Percentiles rank a stretch among this genome's conserved stretches.
Conservation (phyloP, 1,139 yeast species). For the Debaryomyces nepalensis region DNA sequence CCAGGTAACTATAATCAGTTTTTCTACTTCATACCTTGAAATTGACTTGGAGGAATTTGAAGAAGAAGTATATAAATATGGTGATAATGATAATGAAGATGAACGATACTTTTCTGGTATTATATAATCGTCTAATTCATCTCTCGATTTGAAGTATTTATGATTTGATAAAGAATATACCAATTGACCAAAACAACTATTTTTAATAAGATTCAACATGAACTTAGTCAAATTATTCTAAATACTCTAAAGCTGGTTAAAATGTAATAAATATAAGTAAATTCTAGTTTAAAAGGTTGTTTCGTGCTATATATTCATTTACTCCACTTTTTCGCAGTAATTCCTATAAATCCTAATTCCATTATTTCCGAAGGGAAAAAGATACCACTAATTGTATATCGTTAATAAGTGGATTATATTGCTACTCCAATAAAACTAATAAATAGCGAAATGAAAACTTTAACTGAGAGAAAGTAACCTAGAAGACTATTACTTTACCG, state of each 20-base stretch:
- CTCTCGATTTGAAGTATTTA: conserved; percentile 30
- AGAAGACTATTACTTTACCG: too few relatives aligned
- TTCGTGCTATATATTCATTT: neutral
- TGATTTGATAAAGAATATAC: conserved; percentile 33
- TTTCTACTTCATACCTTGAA: neutral
- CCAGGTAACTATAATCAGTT: conserved; percentile 35
- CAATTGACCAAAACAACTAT: conserved; percentile 35
- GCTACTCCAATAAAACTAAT: too few relatives aligned
- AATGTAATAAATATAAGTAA: too few relatives aligned
- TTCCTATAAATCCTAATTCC: neutral
- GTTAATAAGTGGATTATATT: too few relatives aligned
- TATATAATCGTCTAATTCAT: conserved; percentile 35
- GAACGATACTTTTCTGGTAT: conserved; percentile 32
- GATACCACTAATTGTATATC: too few relatives aligned
- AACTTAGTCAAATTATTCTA: too few relatives aligned
- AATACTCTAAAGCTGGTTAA: too few relatives aligned
- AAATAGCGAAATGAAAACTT: too few relatives aligned
- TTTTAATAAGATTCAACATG: conserved; percentile 27
- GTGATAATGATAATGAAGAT: neutral
- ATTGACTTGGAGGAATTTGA: too few relatives aligned
- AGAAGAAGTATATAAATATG: too few relatives aligned
- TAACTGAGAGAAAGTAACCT: too few relatives aligned
- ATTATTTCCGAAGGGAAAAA: neutral
- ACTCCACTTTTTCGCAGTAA: neutral
- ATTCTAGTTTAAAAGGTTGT: neutral